Evolutionary conservation across 148 eudicot species (phyloP).

Genomic region (Persicaria tinctoria): DNA sequence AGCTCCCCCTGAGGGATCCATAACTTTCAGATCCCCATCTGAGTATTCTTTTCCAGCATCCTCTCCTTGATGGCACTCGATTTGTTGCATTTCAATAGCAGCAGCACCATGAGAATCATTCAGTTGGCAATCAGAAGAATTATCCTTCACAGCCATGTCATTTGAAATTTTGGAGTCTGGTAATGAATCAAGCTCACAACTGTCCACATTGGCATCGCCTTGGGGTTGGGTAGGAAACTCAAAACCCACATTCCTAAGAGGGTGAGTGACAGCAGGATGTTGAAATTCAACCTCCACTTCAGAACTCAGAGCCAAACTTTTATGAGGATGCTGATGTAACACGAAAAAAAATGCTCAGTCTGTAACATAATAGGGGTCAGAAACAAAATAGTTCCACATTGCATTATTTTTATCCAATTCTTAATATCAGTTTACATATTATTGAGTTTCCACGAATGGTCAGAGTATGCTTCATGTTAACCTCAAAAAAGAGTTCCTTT

Average conservation of each 20-base stretch:
- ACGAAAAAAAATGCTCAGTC: background rate
- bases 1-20: conserved; percentile 18
- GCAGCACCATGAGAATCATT: background rate
- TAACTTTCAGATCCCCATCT: conserved; percentile 29
- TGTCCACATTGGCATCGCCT: conserved; percentile 16
- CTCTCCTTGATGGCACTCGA: conserved; percentile 19
- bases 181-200: conserved; percentile 18
- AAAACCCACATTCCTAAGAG: conserved; percentile 9
- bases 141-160: conserved; percentile 13
- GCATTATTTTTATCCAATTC: background rate
- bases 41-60: conserved; percentile 17
- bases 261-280: conserved; percentile 21
- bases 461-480: background rate
- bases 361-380: background rate
- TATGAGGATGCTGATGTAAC: conserved; percentile 10
- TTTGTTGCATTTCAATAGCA: conserved; percentile 20
- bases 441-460: background rate
- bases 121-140: conserved; percentile 6
- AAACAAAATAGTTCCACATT: background rate
- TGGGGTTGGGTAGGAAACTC: conserved; percentile 23
- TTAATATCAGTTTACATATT: background rate
- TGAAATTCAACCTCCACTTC: conserved; percentile 14
- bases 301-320: conserved; percentile 18
- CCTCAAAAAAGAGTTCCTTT: background rate
- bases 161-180: conserved; percentile 20